phyloP scores from a whole-genome alignment of 805 yeast species.

The Lachancea dasiensis region DNA sequence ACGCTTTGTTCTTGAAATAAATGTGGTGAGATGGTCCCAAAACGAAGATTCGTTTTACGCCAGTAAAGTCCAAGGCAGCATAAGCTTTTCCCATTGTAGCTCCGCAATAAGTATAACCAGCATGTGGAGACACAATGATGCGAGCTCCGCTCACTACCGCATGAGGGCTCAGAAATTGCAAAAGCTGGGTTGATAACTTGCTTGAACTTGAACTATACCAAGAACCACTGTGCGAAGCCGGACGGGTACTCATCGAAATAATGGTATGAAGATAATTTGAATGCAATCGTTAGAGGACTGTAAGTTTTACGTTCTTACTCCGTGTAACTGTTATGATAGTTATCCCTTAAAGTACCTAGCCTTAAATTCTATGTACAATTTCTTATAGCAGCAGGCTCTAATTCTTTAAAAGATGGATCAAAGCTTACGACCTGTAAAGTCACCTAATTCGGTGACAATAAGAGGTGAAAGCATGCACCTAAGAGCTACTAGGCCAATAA shows the following conservation, averaged over 20 bases:
- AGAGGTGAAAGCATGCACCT: background rate
- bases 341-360: background rate
- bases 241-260: conserved; percentile 32
- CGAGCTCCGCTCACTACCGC: conserved; percentile 34
- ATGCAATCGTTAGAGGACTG: no score
- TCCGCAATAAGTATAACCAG: conserved; percentile 86
- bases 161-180: conserved; percentile 35
- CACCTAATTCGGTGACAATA: background rate
- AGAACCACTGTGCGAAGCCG: conserved; percentile 85
- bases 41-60: conserved; percentile 58
- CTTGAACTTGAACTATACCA: conserved; percentile 63
- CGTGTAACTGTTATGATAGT: background rate
- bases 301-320: no score
- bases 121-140: conserved; percentile 52
- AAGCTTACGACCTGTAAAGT: background rate
- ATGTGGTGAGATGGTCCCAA: conserved; percentile 94
- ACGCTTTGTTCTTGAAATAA: conserved; percentile 58
- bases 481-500: background rate
- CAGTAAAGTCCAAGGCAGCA: conserved; percentile 52
- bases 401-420: background rate
- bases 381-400: conserved; percentile 1
- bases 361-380: conserved; percentile 3
- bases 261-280: background rate
- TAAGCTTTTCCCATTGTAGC: conserved; percentile 71
- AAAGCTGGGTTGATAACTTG: conserved; percentile 46